Base-by-base conservation (phyloP, 495 filamentous ascomycete species). In the Hypoxylon crocopeplum region DNA sequence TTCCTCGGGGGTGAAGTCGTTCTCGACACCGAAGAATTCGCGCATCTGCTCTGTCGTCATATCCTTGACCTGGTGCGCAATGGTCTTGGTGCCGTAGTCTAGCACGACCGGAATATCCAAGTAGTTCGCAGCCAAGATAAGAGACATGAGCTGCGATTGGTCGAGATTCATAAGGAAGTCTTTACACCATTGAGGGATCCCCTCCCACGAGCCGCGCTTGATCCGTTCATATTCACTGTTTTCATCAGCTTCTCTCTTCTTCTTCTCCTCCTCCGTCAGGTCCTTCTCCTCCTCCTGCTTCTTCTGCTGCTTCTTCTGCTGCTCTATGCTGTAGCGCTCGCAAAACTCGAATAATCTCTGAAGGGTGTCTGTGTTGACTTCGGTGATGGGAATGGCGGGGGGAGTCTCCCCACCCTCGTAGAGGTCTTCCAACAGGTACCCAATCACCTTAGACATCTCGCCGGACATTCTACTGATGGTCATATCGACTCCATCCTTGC, bases 1-100 rank as follows among this genome's bases (percentile, higher is more conserved):
- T 69, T 90, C 87, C 68, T 90, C 87, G 15, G 84, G 84, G 1
- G 87, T 89, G 70, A 89, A 89, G 72, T 90, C 87, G 51, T 88
- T 88, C 70, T 85, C 79, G 59, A 90, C 88, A 69, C 86, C 87
- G 78, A 90, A 89, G 2, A 85, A 89, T 75, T 88, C 88, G 48
- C 87, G 86, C 69, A 90, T 89, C 71, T 89, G 82, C 62, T 89
- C 85, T 2, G 86, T 86, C 6, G 81, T 81, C 77, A 88, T 90
- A 71, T 84, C 85, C 81, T 87, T 87, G 76, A 90, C 88, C 82
- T 86, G 84, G 60, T 88, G 86, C 15, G 87, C 87, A 44, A 90
- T 84, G 0, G 82, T 86, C 76, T 86, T 87, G 78, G 85, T 87
- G 56, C 84, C 82, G 55, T 86, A 82, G 41, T 88, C 82, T 36